Conservation (phyloP, 2,329 filamentous ascomycete genomes). For the Nemania abortiva region DNA sequence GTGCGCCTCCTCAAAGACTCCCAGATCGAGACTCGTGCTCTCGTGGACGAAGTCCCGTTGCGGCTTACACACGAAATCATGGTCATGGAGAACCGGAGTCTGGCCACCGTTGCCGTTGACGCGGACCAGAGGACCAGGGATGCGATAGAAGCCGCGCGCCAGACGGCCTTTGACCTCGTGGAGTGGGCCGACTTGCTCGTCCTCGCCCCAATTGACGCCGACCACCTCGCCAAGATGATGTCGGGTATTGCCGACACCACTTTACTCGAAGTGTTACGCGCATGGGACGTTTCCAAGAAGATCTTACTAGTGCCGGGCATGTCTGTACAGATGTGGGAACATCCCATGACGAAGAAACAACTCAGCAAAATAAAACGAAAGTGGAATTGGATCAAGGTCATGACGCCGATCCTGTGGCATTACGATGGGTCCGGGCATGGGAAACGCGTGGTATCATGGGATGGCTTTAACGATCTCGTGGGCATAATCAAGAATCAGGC, state of each 20-base stretch:
- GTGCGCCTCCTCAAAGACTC: constrained; percentile 74
- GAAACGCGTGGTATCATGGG: constrained; percentile 71
- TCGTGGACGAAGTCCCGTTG: constrained; percentile 74
- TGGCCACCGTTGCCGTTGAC: constrained; percentile 53
- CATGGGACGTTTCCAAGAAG: constrained; percentile 89
- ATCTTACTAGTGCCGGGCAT: constrained; percentile 89
- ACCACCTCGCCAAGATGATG: constrained; percentile 88
- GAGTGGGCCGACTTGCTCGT: constrained; percentile 91
- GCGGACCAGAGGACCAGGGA: constrained; percentile 53
- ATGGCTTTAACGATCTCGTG: constrained; percentile 76
- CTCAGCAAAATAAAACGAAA: constrained; percentile 84
- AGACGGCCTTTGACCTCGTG: constrained; percentile 75
- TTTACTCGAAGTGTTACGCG: constrained; percentile 82
- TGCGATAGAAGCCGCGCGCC: constrained; percentile 65
- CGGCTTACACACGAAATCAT: constrained; percentile 73
- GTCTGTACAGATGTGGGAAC: constrained; percentile 90
- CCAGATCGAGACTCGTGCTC: constrained; percentile 70
- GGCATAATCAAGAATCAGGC: constrained; percentile 82
- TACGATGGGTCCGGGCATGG: constrained; percentile 65
- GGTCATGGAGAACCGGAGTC: constrained; percentile 67
- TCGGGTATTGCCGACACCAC: constrained; percentile 85
- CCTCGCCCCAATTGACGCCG: constrained; percentile 85
- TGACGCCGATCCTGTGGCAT: constrained; percentile 85
- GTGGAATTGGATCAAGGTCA: constrained; percentile 87
- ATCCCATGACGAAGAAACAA: constrained; percentile 88